Evolutionary conservation across 305 asterid species (phyloP).

Genomic region (Stenogyne calaminthoides): DNA sequence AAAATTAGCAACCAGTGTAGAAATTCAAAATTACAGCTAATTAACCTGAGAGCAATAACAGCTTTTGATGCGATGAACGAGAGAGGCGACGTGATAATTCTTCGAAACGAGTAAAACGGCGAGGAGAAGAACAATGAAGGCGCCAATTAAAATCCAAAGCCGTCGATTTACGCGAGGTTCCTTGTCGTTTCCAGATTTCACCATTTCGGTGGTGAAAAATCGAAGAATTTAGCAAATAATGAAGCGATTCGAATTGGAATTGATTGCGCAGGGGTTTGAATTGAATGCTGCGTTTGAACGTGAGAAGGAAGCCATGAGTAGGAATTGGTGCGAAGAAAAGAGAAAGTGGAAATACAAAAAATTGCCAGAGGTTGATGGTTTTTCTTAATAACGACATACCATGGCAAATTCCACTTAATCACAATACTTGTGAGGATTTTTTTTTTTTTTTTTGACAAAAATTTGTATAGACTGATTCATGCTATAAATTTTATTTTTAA

Average conservation of each 20-base stretch:
- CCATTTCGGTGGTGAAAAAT: conserved; percentile 30
- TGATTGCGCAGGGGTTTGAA: neutral
- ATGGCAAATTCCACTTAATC: too few relatives aligned
- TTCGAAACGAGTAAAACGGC: conserved; percentile 40
- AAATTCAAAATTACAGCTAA: neutral
- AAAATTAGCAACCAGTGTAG: neutral
- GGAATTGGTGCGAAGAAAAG: conserved; percentile 14
- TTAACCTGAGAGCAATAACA: conserved; percentile 48
- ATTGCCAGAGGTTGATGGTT: conserved; percentile 37
- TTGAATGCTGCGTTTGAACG: neutral
- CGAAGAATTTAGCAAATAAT: neutral
- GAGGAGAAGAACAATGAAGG: conserved; percentile 42
- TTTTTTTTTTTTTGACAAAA: too few relatives aligned
- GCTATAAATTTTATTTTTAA: too few relatives aligned
- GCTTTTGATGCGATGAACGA: conserved; percentile 34
- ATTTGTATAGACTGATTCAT: too few relatives aligned
- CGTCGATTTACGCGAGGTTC: conserved; percentile 25
- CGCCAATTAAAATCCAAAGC: conserved; percentile 33
- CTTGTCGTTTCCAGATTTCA: conserved; percentile 31
- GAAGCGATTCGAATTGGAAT: neutral
- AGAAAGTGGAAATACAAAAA: conserved; percentile 6
- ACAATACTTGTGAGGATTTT: too few relatives aligned
- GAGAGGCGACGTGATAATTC: conserved; percentile 23
- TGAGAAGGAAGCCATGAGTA: neutral
- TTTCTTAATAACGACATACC: too few relatives aligned